Base-by-base conservation (phyloP, 1,284 basidiomycete genomes). In the Ustilago cynodontis region DNA sequence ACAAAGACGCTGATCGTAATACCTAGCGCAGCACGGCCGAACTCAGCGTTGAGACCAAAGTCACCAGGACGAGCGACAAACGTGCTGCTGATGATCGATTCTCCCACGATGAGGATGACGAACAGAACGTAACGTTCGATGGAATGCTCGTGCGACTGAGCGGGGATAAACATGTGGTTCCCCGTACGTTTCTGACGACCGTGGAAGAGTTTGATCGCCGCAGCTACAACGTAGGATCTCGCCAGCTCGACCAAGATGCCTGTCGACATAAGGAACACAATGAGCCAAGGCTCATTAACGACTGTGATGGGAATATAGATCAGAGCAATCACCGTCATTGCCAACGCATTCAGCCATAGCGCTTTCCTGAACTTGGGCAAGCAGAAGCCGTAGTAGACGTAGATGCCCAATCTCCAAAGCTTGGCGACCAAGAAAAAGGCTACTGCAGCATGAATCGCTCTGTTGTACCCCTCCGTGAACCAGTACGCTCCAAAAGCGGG, bases 391-490 rank as follows among this genome's bases (percentile, higher is more conserved):
- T 85, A 85, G 65, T 81, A 77, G 33, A 83, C 56, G 54, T 65
- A 79, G 41, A 82, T 59, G 2, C 68, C 54, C 13, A 82, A 55
- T 1, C 81, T 53, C 65, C 78, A 68, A 1, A 76, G 62, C 58
- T 83, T 83, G n/a, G 82, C 68, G 2, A 80, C 79, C 1, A 85
- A 58, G 62, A 80, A 84, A 57, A 85, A 85, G 10, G 61, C 74
- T n/a, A 83, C 74, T 0, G 82, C 82, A 0, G 72, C 61, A 33
- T 64, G 67, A 29, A 85, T 70, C 0, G 79, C 77, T 4, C 51
- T 24, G 29, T 77, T 52, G 58, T 78, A 85, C 1, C 76, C 73
- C 3, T 75, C 66, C 10, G 59, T 63, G 41, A 85, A 80, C 77
- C 78, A 85, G 51, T 80, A 84, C 24, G 37, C 26, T 14, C 65